Evolutionary conservation across 345 rosid species (phyloP).

Genomic region (Lepidium sativum): DNA sequence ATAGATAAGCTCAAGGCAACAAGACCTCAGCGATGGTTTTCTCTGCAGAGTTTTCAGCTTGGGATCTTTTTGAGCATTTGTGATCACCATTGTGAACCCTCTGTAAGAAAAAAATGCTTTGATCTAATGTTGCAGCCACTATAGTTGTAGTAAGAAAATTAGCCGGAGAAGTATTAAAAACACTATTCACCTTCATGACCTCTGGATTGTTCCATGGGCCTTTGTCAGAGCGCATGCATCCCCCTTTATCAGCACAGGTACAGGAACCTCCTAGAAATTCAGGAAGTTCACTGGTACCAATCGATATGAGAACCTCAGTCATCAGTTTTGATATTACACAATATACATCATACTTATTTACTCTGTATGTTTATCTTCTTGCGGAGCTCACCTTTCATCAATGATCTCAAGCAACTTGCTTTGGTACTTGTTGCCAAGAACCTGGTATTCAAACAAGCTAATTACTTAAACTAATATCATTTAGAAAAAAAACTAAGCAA

Average conservation of each 20-base stretch:
- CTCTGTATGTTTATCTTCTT: neutral
- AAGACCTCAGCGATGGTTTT: constrained; percentile 47
- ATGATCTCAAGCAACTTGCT: constrained; percentile 91
- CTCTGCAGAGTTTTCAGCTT: constrained; percentile 29
- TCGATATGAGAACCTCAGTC: constrained; percentile 3
- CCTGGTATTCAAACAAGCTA: constrained; percentile 45
- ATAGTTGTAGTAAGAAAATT: neutral
- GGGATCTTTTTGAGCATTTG: constrained; percentile 40
- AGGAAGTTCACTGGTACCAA: constrained; percentile 63
- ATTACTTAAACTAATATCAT: constrained; percentile 3
- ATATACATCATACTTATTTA: neutral
- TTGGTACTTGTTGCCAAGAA: constrained; percentile 89
- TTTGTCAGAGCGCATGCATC: constrained; percentile 89
- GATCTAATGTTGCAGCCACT: neutral
- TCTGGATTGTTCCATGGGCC: constrained; percentile 89
- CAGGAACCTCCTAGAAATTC: constrained; percentile 89
- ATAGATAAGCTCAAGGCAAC: neutral
- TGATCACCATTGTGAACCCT: constrained; percentile 67
- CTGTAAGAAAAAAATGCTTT: constrained; percentile 30
- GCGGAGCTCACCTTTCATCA: constrained; percentile 46
- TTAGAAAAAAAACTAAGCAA: neutral
- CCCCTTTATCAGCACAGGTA: constrained; percentile 76
- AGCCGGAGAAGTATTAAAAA: neutral
- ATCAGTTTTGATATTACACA: neutral
- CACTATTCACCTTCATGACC: constrained; percentile 50